phyloP scores from a whole-genome alignment of 345 rosid species.

The Eucalyptus coolabah region DNA sequence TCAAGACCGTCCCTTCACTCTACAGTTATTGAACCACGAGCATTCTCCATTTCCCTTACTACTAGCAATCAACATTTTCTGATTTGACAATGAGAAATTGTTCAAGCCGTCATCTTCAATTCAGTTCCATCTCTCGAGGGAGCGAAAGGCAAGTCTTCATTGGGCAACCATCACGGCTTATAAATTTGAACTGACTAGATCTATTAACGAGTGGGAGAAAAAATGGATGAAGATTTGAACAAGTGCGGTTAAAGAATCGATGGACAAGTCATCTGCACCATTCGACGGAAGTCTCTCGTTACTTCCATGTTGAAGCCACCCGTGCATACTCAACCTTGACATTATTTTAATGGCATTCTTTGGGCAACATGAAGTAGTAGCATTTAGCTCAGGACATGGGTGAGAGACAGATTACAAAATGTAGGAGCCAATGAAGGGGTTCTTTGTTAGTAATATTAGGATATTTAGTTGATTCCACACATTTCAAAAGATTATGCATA shows the following conservation, averaged over 20 bases:
- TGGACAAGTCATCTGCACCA: rapidly evolving
- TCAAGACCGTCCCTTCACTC: background rate
- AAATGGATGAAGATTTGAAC: background rate
- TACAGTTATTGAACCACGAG: background rate
- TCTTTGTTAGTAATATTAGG: background rate
- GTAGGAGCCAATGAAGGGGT: background rate
- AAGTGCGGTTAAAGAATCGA: background rate
- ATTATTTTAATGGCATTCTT: background rate
- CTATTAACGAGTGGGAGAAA: rapidly evolving
- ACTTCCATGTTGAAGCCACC: background rate
- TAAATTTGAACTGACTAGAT: rapidly evolving
- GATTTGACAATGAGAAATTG: background rate
- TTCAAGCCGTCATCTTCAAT: background rate
- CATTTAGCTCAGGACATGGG: background rate
- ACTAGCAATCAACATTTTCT: background rate
- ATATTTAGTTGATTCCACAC: too few species aligned
- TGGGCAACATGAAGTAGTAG: background rate
- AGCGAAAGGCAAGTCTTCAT: rapidly evolving
- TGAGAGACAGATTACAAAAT: background rate
- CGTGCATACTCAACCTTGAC: rapidly evolving
- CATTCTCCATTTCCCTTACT: background rate
- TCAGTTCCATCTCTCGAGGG: rapidly evolving
- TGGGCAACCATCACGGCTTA: rapidly evolving
- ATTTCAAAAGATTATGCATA: too few species aligned
- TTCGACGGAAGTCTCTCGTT: background rate